Base-by-base conservation (phyloP, 2,329 filamentous ascomycete species). In the Fusarium coffeatum region DNA sequence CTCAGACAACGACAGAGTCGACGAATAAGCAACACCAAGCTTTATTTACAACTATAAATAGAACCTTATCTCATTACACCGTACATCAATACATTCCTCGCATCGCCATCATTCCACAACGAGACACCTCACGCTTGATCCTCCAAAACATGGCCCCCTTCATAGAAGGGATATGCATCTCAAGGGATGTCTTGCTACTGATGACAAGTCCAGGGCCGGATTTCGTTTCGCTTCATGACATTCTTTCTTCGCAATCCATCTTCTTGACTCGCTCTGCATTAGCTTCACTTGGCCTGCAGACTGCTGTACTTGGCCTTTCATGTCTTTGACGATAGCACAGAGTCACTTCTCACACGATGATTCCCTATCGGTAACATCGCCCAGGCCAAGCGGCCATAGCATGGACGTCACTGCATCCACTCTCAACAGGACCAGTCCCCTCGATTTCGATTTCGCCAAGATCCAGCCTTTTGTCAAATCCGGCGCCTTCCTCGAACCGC, bases 361-460 rank as follows among this genome's bases (percentile, higher is more conserved):
- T 57, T 41, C 46, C 9, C 16, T 41, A 13, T 27, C 45, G 5
- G 18, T 57, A 12, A 28, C 50, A 12, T 41, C 51, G 5, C 23
- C 61, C 11, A 32, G 22, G 1, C 27, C 37, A 18, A 27, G 30
- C 16, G 42, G 46, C 16, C 54, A 20, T 8, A 68, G 54, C 12
- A 64, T 49, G 53, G 64, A 68, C 27, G 58, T 68, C 3, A 68
- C 66, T 3, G 59, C 55, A 6, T 68, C 66, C 13, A 68, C 64
- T 32, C 49, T 68, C 3, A 63, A 68, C 16, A 46, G 66, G 42
- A 56, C 50, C 7, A 68, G 66, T 25, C 66, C 66, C 9, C 66
- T 68, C 11, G 66, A 68, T 22, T 54, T 68, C 5, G 50, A 68
- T 20, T 65, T 68, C 18, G 55, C 54, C 4, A 68, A 43, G 30